Base-by-base conservation (phyloP, 257 asterid genomes). In the Solanum commersonii region DNA sequence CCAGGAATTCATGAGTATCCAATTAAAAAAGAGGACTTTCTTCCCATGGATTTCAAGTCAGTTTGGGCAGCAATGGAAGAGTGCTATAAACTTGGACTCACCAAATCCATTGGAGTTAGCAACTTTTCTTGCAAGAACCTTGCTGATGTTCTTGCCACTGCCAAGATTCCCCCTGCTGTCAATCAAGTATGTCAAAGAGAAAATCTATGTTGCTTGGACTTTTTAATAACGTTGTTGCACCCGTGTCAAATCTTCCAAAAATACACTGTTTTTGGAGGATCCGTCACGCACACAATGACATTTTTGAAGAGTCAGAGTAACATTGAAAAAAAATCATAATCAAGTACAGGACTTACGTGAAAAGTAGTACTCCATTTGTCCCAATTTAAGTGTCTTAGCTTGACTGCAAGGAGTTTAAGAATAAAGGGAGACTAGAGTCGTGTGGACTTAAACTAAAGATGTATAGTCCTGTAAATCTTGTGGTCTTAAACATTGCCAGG, bases 51-150 rank as follows among this genome's bases (percentile, higher is more conserved):
- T 90, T 88, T 90, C 71, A 90, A 91, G 88, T 86, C 90, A 60
- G 92, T 90, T 8, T 92, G 95, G 96, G 89, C 77, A 29, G 95
- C 93, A 85, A 92, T 94, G 95, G 95, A 92, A 90, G 93, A 92
- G 49, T 89, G 95, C 84, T 87, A 88, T 14, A 87, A 35, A 38
- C 87, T 93, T 49, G 94, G 97, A 70, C 90, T 94, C 10, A 90
- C 92, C 0, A 93, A 91, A 56, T 87, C 95, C 77, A 92, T 92
- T 38, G 95, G 95, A 71, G 93, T 94, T 9, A 92, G 95, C 90
- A 94, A 94, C 73, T 94, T 91, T 85, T 85, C 90, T 71, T 87
- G 91, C 87, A 88, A 90, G 88, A 93, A 92, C 87, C 91, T 92
- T 33, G 15, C 84, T 11, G 84, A 89, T 38, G 37, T 92, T 44